Conservation (phyloP, 331 rosid genomes). For the Malus hybrid region DNA sequence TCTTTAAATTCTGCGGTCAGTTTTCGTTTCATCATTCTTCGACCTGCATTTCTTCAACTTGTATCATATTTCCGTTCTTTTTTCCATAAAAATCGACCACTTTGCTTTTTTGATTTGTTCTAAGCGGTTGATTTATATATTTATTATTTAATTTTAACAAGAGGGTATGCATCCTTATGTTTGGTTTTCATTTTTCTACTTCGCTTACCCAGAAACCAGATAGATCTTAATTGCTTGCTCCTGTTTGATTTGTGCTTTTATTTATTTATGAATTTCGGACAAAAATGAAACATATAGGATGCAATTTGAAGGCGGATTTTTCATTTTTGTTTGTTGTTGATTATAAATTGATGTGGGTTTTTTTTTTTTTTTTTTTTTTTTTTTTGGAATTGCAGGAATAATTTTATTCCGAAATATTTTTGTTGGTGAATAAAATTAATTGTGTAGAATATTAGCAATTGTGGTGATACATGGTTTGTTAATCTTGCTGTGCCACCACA, state of each 20-base stretch:
- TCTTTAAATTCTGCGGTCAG: background rate
- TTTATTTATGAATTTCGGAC: background rate
- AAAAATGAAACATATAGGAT: background rate
- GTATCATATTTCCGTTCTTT: no score
- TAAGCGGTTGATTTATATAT: no score
- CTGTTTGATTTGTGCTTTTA: background rate
- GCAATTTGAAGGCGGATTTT: background rate
- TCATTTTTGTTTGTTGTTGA: background rate
- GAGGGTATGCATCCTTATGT: background rate
- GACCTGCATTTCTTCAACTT: no score
- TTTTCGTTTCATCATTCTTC: background rate
- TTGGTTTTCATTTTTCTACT: background rate
- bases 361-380: no score
- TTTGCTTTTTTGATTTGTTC: no score
- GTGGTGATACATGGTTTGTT: constrained; percentile 30
- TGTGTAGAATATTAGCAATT: constrained; percentile 1
- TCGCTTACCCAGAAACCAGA: background rate
- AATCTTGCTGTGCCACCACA: constrained; percentile 22
- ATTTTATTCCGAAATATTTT: background rate
- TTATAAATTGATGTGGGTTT: background rate
- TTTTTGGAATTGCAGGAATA: constrained; percentile 1
- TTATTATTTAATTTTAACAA: background rate
- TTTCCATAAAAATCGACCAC: no score
- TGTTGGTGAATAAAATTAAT: background rate
- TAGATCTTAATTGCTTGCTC: background rate